Base-by-base conservation (phyloP, 805 yeast genomes). In the Monosporozyma siamensis region DNA sequence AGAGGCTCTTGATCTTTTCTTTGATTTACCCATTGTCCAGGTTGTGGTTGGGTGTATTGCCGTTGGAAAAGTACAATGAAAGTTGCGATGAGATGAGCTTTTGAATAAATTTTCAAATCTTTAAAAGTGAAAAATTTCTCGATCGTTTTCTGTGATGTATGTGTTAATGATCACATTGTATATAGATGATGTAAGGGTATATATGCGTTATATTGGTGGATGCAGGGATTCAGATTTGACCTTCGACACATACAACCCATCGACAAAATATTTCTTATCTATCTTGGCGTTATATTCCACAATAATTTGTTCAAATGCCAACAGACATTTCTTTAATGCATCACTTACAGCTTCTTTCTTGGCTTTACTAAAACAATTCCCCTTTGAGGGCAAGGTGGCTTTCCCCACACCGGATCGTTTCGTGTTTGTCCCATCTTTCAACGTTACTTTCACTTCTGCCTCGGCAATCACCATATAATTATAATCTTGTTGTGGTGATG, bases 281-380 rank as follows among this genome's bases (percentile, higher is more conserved):
- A 63, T 50, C 41, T 56, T 64, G 2, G 43, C 42, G 40, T 66
- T 70, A 42, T 68, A 67, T 2, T 58, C 59, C 10, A 53, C 20
- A 4, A 67, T 51, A 1, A 84, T 79, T 50, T 80, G 76, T 30
- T 95, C 95, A 55, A 87, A 85, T 48, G 82, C 79, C 47, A 94
- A 67, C 41, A 89, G 66, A 11, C 90, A 80, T 39, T 92, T 68
- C 61, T 87, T 88, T 44, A 82, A 63, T 0, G 84, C 96, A 59
- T 84, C 89, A 0, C 89, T 82, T n/a, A 81, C 74, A 0, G 95
- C 92, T 53, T 83, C 92, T 53, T 86, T 84, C 58, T 78, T 80
- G 44, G 94, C 82, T 56, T 84, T 87, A 42, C 78, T 86, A 57
- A 74, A 81, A 0, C 95, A 90, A 65, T 75, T 74, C 2, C 82